Base-by-base conservation (phyloP, 2,329 filamentous ascomycete species). In the Penicillium sp. region DNA sequence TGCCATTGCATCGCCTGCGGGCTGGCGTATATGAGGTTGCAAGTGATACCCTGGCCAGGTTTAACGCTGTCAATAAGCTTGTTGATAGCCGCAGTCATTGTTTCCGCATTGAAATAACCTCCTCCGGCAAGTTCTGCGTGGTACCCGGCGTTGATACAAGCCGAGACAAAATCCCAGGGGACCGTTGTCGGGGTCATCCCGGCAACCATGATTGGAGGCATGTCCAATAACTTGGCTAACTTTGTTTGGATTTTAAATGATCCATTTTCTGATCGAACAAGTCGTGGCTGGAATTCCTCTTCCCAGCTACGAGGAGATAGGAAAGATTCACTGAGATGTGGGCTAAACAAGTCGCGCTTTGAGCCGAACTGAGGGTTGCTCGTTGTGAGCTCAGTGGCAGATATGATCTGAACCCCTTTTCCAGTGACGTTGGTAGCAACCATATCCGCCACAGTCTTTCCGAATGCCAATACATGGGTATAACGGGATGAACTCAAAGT, bases 241-340 rank as follows among this genome's bases (percentile, higher is more conserved):
- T 96, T 97, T 60, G 94, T 97, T 71, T 97, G 91, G 48, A 99
- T 90, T 64, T 89, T 97, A 3, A 90, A 96, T 68, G 91, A 83
- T 18, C 93, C 93, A 56, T 84, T 85, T 11, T 91, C 92, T 14
- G 89, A 96, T 76, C 90, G 93, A 65, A 96, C 86, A 47, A 99
- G 81, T 58, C 86, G 88, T 14, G 94, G 94, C 97, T 97, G 26
- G n/a, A 47, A 54, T 47, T 54, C n/a, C 6, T 54, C 43, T 35
- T 40, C 43, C 48, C 30, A 51, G 20, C 35, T 42, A 16, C 23
- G 48, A 42, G 48, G 48, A 16, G 20, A 51, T 6, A 51, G 18
- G 48, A 51, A 51, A 9, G 48, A 51, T 5, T 42, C 33, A 7
- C 28, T 8, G 6, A 51, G 7, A 42, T 33, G 33, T n/a, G 21